Percentiles rank a stretch among this genome's conserved stretches.
Evolutionary conservation across 495 filamentous ascomycete genomes (phyloP).

Genomic region (Aspergillus hancockii): DNA sequence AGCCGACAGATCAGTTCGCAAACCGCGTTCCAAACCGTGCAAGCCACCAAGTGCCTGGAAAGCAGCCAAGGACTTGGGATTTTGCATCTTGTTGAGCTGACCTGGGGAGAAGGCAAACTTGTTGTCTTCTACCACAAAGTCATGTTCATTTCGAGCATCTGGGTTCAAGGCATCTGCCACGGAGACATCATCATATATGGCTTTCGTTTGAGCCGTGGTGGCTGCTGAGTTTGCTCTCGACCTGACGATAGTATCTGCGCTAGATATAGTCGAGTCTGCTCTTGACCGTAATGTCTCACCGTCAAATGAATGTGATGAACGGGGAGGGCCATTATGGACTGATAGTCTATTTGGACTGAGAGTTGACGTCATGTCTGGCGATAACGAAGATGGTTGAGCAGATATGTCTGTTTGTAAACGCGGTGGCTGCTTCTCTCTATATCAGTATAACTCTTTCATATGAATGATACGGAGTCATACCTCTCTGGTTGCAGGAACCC

Average conservation of each 20-base stretch:
- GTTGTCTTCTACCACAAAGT: conserved; percentile 66
- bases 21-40: conserved; percentile 63
- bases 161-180: conserved; percentile 62
- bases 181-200: conserved; percentile 44
- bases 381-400: conserved; percentile 22
- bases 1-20: conserved; percentile 62
- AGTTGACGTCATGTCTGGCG: conserved; percentile 27
- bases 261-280: conserved; percentile 49
- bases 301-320: conserved; percentile 44
- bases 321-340: conserved; percentile 37
- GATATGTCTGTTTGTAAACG: conserved; percentile 8
- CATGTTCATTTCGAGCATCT: conserved; percentile 62
- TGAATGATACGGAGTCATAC: conserved; percentile 10
- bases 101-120: conserved; percentile 72
- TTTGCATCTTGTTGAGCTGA: conserved; percentile 71
- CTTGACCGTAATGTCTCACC: conserved; percentile 52
- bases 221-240: conserved; percentile 47
- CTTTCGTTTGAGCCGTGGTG: conserved; percentile 29
- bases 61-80: conserved; percentile 72
- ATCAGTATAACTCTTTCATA: neutral
- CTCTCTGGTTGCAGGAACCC: conserved; percentile 12
- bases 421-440: conserved; percentile 7
- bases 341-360: conserved; percentile 28
- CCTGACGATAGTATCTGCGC: conserved; percentile 37
- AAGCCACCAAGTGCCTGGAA: conserved; percentile 70